Evolutionary conservation across 2,329 filamentous ascomycete genomes (phyloP), one percentile per base, ranked within the genome.

Genomic region (Xylaria hypoxylon): DNA sequence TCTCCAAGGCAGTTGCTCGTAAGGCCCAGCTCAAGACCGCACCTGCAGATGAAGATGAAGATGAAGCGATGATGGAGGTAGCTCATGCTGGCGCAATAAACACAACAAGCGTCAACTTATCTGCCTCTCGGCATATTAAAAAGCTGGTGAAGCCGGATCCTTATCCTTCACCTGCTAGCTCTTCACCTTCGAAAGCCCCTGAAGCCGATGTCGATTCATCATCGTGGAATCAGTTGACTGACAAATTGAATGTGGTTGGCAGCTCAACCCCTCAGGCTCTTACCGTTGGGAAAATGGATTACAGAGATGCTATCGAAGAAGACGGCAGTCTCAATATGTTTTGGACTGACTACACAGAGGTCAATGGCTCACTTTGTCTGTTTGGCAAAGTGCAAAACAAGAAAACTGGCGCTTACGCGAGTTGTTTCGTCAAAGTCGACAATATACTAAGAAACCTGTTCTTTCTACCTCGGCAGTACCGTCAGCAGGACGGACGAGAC

Each of bases 361-460:
- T 97, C 77, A 94, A 94, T 74, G 95, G 95, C 65, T 96, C 90
- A 72, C 83, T 99, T 10, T 98, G 94, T 78, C 86, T 99, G 11
- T 98, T 99, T 76, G 96, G 96, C 70, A 99, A 99, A 77, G 95
- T 97, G 26, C 89, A 94, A 74, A 94, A 97, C 81, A 97, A 94
- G 79, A 91, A 89, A 74, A 92, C 88, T 1, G 89, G 87, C 58
- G 84, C 84, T 48, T 94, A 92, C 76, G 91, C 94, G 66, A 99
- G 96, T 80, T 96, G 94, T 74, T 98, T 99, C 75, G 87, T 97
- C 78, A 98, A 98, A 79, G 84, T 99, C 22, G 94, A 99, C 83
- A 97, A 97, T 72, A 92, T 99, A 66, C 80, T 97, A 60, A 89
- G 96, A 66, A 98, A 97, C 76, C 85, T 99, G 0, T 99, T 90